A percentile compares a stretch with the other conserved stretches of the same genome.
These are phyloP conservation scores for Dispira parvispora DNA, from an alignment of 192 early-diverging fungal genomes.

Conservation along the genomic window DNA sequence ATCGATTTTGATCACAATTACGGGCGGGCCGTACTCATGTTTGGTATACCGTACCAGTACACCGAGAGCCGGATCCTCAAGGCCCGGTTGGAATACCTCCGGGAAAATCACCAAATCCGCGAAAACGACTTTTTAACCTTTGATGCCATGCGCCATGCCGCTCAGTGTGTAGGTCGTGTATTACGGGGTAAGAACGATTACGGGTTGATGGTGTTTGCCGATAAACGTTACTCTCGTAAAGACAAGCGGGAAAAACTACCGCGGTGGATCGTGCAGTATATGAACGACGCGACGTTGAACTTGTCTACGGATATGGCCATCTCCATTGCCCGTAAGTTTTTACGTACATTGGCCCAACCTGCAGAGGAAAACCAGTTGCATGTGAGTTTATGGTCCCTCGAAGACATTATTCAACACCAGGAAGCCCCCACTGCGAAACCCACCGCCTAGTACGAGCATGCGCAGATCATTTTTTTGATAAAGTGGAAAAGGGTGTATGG, in stretches of 20 bases:
- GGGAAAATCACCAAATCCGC: constrained; percentile 82
- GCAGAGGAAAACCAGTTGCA: constrained; percentile 71
- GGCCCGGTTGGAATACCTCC: constrained; percentile 86
- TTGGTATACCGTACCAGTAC: constrained; percentile 99
- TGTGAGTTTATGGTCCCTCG: constrained; percentile 69
- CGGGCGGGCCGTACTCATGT: constrained; percentile 96
- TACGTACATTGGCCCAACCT: constrained; percentile 92
- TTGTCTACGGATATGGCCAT: constrained; percentile 97
- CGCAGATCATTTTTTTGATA: too few species aligned
- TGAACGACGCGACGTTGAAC: constrained; percentile 77
- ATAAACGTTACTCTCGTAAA: constrained; percentile 85
- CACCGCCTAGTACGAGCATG: too few species aligned
- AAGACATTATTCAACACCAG: constrained; percentile 34
- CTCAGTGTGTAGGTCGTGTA: constrained; percentile 97
- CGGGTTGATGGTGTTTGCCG: constrained; percentile 97
- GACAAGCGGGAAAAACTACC: constrained; percentile 95
- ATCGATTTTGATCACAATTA: constrained; percentile 99
- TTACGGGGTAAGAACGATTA: constrained; percentile 97
- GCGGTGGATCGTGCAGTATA: constrained; percentile 85
- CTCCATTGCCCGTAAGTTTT: constrained; percentile 76
- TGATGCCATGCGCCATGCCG: constrained; percentile 96
- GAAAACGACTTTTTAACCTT: constrained; percentile 99
- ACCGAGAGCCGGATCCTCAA: constrained; percentile 90
- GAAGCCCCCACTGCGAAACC: not conserved
- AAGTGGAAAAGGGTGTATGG: too few species aligned